phyloP scores from a whole-genome alignment of 1,139 yeast genomes.

The Meyerozyma sp. region DNA sequence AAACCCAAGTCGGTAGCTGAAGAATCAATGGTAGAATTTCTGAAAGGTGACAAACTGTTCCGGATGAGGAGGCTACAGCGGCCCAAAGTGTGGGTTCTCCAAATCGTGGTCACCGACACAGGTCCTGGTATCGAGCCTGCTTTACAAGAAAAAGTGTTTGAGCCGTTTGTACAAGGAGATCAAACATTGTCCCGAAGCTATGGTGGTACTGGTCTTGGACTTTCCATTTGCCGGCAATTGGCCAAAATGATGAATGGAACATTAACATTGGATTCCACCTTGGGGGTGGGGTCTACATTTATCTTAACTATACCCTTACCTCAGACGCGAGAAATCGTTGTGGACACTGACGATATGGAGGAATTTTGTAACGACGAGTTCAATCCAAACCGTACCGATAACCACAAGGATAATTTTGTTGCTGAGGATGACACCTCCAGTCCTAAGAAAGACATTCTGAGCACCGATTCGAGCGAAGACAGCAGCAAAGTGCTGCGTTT shows the following conservation, averaged over 20 bases:
- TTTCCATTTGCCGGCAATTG: conserved; percentile 87
- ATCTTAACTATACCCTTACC: conserved; percentile 73
- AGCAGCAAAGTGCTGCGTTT: background rate
- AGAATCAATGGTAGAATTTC: conserved; percentile 3
- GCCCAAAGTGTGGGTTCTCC: conserved; percentile 55
- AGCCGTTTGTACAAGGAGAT: conserved; percentile 96
- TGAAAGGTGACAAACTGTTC: conserved; percentile 30
- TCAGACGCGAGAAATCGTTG: conserved; percentile 59
- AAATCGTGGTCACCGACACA: conserved; percentile 77
- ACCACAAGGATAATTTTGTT: conserved; percentile 35
- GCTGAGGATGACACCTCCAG: conserved; percentile 12
- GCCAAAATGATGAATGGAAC: conserved; percentile 88
- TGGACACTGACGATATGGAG: conserved; percentile 32
- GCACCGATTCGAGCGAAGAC: background rate
- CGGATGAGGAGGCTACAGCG: conserved; percentile 31
- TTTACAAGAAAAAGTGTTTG: conserved; percentile 79
- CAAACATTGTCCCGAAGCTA: conserved; percentile 86
- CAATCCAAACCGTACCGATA: conserved; percentile 31
- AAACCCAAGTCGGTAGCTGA: background rate
- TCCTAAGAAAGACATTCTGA: conserved; percentile 4
- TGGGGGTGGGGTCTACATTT: conserved; percentile 78
- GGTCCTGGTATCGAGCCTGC: conserved; percentile 90
- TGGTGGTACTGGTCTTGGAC: conserved; percentile 95
- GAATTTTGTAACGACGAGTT: conserved; percentile 43
- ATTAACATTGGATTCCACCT: conserved; percentile 58